phyloP scores from a whole-genome alignment of 805 yeast genomes.

The Lachancea dasiensis region DNA sequence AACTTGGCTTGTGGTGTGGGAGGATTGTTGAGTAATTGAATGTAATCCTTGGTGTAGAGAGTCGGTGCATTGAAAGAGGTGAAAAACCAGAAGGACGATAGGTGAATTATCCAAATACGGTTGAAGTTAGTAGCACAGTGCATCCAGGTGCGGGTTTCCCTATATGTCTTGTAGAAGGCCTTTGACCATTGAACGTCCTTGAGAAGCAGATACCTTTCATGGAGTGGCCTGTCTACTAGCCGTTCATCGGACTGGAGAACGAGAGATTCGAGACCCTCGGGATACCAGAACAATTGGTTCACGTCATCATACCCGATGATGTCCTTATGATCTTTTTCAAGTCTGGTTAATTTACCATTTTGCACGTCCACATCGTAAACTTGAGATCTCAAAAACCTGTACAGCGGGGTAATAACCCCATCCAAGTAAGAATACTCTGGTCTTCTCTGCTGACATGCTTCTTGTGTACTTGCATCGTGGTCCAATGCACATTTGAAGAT shows the following conservation, averaged over 20 bases:
- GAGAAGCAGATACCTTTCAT: conserved; percentile 51
- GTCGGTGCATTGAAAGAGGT: conserved; percentile 64
- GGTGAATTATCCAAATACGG: conserved; percentile 74
- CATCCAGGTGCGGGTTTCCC: conserved; percentile 69
- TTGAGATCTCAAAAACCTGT: conserved; percentile 60
- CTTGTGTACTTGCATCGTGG: conserved; percentile 50
- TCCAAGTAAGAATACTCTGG: conserved; percentile 52
- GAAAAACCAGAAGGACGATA: conserved; percentile 71
- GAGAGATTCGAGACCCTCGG: conserved; percentile 58
- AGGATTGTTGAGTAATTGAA: conserved; percentile 46
- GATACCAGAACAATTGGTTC: conserved; percentile 83
- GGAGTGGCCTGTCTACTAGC: conserved; percentile 48
- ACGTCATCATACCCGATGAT: conserved; percentile 86
- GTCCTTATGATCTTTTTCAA: conserved; percentile 64
- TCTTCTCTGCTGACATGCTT: conserved; percentile 25
- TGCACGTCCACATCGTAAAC: conserved; percentile 43
- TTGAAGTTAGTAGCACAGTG: conserved; percentile 70
- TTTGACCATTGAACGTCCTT: conserved; percentile 58
- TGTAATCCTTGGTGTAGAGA: conserved; percentile 55
- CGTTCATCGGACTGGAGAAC: conserved; percentile 39
- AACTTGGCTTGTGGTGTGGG: conserved; percentile 54
- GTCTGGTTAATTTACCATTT: conserved; percentile 48
- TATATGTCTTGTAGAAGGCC: conserved; percentile 68
- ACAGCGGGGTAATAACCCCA: conserved; percentile 69
- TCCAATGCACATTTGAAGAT: conserved; percentile 76